Evolutionary conservation across 1,284 basidiomycete genomes (phyloP).

Genomic region (Meira miltonrushii): DNA sequence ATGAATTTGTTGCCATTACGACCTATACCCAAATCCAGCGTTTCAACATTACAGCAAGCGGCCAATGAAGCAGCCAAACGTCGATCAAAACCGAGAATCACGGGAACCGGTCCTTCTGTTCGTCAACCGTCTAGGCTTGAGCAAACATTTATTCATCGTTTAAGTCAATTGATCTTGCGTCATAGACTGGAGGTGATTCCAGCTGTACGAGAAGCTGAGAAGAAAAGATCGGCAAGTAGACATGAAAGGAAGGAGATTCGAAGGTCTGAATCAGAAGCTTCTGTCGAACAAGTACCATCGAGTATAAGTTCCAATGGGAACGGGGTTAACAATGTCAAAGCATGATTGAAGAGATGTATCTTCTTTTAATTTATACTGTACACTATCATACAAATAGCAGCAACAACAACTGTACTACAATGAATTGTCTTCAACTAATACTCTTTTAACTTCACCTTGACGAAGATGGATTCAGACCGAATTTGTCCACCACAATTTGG

Average conservation of each 20-base stretch:
- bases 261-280: no score
- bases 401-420: no score
- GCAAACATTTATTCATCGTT: not conserved
- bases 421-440: no score
- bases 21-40: not conserved
- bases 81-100: not conserved
- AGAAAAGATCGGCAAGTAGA: not conserved
- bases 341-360: no score
- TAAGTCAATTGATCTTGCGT: not conserved
- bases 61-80: not conserved
- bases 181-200: not conserved
- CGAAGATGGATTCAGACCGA: slow-evolving; percentile 9
- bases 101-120: not conserved
- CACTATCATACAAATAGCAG: no score
- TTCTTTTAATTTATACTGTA: no score
- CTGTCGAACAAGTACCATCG: no score
- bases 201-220: not conserved
- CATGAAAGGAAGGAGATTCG: no score
- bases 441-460: no score
- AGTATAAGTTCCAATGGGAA: no score
- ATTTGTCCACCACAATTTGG: slow-evolving; percentile 18
- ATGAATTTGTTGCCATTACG: not conserved
- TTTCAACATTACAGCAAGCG: not conserved
- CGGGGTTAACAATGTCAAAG: no score
- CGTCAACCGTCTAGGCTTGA: not conserved